These are phyloP conservation scores for Paxillus rubicundulus DNA, from an alignment of 768 basidiomycete genomes.

Conservation along the genomic window DNA sequence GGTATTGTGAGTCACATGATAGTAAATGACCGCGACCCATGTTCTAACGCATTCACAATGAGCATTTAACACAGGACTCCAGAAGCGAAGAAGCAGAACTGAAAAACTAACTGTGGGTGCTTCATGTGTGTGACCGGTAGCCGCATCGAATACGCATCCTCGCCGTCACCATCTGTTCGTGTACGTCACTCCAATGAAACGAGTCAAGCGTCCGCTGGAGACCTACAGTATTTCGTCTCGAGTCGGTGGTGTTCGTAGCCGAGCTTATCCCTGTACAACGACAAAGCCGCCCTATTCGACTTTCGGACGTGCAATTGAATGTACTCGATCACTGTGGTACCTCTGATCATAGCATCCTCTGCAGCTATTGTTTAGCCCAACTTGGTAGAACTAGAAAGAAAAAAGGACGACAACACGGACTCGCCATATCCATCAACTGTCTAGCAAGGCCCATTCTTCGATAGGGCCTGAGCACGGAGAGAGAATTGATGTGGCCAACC, in stretches of 20 bases:
- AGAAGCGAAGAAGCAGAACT: not conserved
- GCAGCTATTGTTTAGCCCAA: conserved; percentile 1
- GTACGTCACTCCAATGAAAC: not conserved
- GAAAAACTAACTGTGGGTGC: conserved; percentile 12
- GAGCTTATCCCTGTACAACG: conserved; percentile 21
- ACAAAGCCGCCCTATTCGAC: conserved; percentile 24
- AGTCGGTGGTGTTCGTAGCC: conserved; percentile 18
- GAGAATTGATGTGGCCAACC: conserved; percentile 30
- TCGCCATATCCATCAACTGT: conserved; percentile 24
- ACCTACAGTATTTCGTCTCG: conserved; percentile 27
- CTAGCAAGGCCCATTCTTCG: conserved; percentile 28
- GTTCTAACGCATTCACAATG: conserved; percentile 3
- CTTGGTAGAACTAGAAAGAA: not conserved
- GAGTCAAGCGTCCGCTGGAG: not conserved
- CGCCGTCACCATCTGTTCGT: conserved; percentile 22
- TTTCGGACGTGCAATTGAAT: conserved; percentile 30
- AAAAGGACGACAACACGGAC: conserved; percentile 13
- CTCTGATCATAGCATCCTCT: conserved; percentile 27
- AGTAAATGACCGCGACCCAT: conserved; percentile 15
- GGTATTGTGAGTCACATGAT: conserved; percentile 11
- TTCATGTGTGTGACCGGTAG: conserved; percentile 2
- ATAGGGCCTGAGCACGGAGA: conserved; percentile 28
- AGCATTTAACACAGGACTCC: not conserved
- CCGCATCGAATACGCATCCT: conserved; percentile 28
- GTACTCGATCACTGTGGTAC: conserved; percentile 10